phyloP scores from a whole-genome alignment of 805 yeast genomes.

The Yarrowia sp. region DNA sequence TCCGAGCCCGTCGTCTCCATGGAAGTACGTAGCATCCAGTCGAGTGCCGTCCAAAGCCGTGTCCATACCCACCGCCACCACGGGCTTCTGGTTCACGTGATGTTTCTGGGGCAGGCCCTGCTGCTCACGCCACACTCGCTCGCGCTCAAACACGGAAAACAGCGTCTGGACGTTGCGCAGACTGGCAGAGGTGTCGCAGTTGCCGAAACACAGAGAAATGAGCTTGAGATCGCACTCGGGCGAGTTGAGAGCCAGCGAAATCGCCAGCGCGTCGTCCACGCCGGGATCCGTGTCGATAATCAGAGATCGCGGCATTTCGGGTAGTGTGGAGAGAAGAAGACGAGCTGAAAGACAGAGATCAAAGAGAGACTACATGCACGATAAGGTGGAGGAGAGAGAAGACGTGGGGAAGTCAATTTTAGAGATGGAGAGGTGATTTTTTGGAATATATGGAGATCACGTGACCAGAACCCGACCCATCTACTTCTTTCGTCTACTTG shows the following conservation, averaged over 20 bases:
- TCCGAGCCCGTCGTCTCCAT: slow-evolving; percentile 54
- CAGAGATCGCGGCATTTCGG: slow-evolving; percentile 40
- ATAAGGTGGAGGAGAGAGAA: slow-evolving; percentile 4
- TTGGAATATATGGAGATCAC: background rate
- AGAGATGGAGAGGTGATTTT: no score
- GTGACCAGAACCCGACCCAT: background rate
- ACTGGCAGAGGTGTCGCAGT: slow-evolving; percentile 47
- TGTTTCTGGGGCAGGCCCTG: slow-evolving; percentile 42
- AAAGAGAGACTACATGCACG: background rate
- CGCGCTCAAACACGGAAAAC: slow-evolving; percentile 50
- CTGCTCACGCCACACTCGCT: slow-evolving; percentile 46
- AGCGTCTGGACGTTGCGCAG: slow-evolving; percentile 50
- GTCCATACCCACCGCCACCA: slow-evolving; percentile 49
- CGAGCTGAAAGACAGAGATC: background rate
- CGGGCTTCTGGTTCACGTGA: slow-evolving; percentile 48
- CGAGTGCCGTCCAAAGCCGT: slow-evolving; percentile 47
- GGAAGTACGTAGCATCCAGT: slow-evolving; percentile 53
- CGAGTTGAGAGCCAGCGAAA: slow-evolving; percentile 50
- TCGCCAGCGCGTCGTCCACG: slow-evolving; percentile 53
- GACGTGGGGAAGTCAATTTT: background rate
- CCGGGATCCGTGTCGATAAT: slow-evolving; percentile 56
- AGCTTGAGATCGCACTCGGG: slow-evolving; percentile 47
- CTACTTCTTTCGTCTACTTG: background rate
- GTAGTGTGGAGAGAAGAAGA: background rate
- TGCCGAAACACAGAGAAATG: slow-evolving; percentile 53